Evolutionary conservation across 1,284 basidiomycete species (phyloP).

Genomic region (Schizophyllum amplum): DNA sequence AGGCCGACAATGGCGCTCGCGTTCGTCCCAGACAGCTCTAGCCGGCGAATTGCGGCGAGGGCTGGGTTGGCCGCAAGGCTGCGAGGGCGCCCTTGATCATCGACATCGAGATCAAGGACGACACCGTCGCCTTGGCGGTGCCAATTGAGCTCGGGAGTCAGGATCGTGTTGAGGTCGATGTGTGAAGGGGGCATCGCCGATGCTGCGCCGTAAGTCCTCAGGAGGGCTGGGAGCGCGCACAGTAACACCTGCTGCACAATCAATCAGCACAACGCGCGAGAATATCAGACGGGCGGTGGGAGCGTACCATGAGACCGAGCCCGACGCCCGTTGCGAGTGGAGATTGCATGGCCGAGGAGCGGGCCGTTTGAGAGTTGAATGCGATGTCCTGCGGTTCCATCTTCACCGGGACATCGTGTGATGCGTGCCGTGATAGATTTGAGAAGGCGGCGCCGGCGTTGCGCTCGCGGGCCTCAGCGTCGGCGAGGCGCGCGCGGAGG

Average conservation of each 20-base stretch:
- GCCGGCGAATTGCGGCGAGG: constrained; percentile 30
- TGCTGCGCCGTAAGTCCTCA: constrained; percentile 34
- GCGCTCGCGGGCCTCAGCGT: constrained; percentile 56
- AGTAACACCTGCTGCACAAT: constrained; percentile 49
- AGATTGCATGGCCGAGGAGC: constrained; percentile 30
- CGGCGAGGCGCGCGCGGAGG: constrained; percentile 55
- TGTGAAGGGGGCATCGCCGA: constrained; percentile 29
- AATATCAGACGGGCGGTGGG: constrained; percentile 12
- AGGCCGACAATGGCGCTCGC: constrained; percentile 39
- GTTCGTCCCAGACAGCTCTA: constrained; percentile 47
- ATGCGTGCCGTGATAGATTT: background rate
- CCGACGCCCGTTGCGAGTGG: constrained; percentile 51
- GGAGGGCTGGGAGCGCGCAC: constrained; percentile 65
- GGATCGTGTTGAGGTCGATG: constrained; percentile 43
- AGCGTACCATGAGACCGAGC: constrained; percentile 61
- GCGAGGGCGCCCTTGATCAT: constrained; percentile 27
- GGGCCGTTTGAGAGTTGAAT: constrained; percentile 31
- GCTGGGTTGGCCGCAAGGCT: constrained; percentile 21
- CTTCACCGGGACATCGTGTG: constrained; percentile 35
- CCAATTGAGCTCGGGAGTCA: constrained; percentile 50
- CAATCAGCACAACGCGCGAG: constrained; percentile 13
- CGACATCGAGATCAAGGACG: constrained; percentile 44
- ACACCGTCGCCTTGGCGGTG: constrained; percentile 31
- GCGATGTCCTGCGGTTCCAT: constrained; percentile 41
- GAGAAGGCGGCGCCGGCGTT: constrained; percentile 17